Base-by-base conservation (phyloP, 1,139 yeast species). In the Diutina pseudorugosa region DNA sequence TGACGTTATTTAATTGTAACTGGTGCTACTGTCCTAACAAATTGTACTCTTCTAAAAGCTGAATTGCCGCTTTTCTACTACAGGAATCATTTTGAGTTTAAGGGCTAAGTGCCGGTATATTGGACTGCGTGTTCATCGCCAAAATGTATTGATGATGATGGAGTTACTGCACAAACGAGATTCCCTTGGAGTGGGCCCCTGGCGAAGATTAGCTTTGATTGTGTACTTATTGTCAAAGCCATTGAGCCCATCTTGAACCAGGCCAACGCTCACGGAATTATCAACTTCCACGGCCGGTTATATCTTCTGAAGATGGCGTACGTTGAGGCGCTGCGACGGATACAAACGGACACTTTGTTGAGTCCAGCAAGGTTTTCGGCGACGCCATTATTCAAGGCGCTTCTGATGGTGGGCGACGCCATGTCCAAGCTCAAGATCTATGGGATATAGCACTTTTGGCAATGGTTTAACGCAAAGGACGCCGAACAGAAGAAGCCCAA, bases 401-500 rank as follows among this genome's bases (percentile, higher is more conserved):
- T 93, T 52, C 82, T 82, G 2, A 79, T 82, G 47, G 83, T 85
- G n/a, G 96, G 96, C 0, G 89, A 84, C 60, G 79, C 83, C 66
- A 67, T 81, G 48, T 71, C 82, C 59, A 65, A 90, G 54, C 69
- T 94, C 50, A 83, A 83, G 58, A 81, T 85, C 19, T 95, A 93
- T 65, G 98, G 99, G 0, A 72, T 91, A 16, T 68, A 77, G 48
- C 84, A 95, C 0, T 93, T 93, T 63, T 84, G 79, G 65, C 71
- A 75, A 11, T 85, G 82, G 62, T 83, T 83, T 60, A 61, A 64
- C 42, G 83, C 81, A 53, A 83, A 83, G 59, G 72, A 75, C 55
- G 66, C 64, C 3, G 89, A 83, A 60, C 82, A 66, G 53, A 71
- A 71, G 57, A 76, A 75, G 58, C 72, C 82, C 1, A 74, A 71